Evolutionary conservation across 2,329 filamentous ascomycete species (phyloP), one percentile per base, ranked within the genome.

Genomic region (Sodiomyces alkalinus): DNA sequence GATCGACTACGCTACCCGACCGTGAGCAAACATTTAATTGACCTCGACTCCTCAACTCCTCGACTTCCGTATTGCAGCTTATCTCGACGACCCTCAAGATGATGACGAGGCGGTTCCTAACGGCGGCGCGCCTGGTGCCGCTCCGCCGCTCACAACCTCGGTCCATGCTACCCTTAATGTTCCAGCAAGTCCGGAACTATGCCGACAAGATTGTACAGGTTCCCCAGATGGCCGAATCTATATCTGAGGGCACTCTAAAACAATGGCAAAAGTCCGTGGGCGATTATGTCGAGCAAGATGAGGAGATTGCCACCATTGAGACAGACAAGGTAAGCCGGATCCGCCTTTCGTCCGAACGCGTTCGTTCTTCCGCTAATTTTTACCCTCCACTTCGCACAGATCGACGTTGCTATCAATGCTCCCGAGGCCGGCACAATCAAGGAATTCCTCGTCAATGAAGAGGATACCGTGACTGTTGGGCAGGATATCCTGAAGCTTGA

Each of bases 291-390:
- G 85, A 92, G 61, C 77, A 78, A 46, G 90, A 98, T 49, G 90
- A 96, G 59, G 90, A 98, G 55, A 87, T 98, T 53, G 90, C 90
- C 18, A 94, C 87, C 27, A 98, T 98, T 48, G 90, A 98, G 60
- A 98, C 90, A 10, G 90, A 98, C 68, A 98, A 98, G 75, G 82
- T 83, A 60, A 37, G 52, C 32, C 26, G 19, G 7, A 19, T 16
- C 10, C n/a, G n/a, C n/a, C n/a, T n/a, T n/a, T n/a, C n/a, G 9
- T 17, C 15, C n/a, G 16, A 13, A 11, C 16, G 17, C 19, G 28
- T 23, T 22, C 11, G 10, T 20, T 14, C 18, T 10, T 11, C 10
- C 12, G 17, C 11, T 26, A 13, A 10, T 17, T 32, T 18, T 30
- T 26, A 15, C 14, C 12, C 12, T 13, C 15, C 22, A 8, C n/a